Evolutionary conservation across 1,139 yeast genomes (phyloP).

Genomic region (Candida sp.): DNA sequence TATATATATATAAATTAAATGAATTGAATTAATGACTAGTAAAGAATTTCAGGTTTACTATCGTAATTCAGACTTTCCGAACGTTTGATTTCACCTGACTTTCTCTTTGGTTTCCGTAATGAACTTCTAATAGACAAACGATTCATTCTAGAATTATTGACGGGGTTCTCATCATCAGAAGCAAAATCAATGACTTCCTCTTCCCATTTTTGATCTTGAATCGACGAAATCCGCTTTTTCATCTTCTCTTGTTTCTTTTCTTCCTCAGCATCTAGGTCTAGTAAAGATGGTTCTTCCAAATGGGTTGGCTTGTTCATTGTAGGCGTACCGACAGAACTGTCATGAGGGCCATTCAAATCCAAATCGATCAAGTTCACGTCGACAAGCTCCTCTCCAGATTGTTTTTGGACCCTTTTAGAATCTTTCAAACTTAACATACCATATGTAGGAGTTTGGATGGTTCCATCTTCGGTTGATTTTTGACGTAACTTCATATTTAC

Average conservation of each 20-base stretch:
- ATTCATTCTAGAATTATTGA: conserved; percentile 36
- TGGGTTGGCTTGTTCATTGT: conserved; percentile 5
- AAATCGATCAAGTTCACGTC: conserved; percentile 33
- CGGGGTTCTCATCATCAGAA: conserved; percentile 45
- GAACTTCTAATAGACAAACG: conserved; percentile 41
- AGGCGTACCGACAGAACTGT: conserved; percentile 13
- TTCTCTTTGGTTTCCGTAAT: conserved; percentile 31
- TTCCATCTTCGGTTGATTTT: background rate
- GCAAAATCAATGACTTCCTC: conserved; percentile 49
- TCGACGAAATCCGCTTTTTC: conserved; percentile 30
- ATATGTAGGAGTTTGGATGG: background rate
- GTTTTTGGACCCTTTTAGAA: conserved; percentile 5
- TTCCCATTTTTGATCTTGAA: conserved; percentile 33
- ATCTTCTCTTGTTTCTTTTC: conserved; percentile 13
- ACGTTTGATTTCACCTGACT: conserved; percentile 30
- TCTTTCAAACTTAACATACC: background rate
- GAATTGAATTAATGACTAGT: background rate
- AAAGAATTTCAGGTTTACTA: background rate
- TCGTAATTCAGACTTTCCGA: conserved; percentile 15
- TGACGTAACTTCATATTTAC: background rate
- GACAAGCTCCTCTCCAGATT: conserved; percentile 6
- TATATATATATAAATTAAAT: background rate
- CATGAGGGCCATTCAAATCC: conserved; percentile 29
- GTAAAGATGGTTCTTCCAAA: conserved; percentile 23
- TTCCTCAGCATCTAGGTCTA: conserved; percentile 29